Evolutionary conservation across 345 rosid genomes (phyloP), one percentile per base, ranked within the genome.

Genomic region (Salix exigua): DNA sequence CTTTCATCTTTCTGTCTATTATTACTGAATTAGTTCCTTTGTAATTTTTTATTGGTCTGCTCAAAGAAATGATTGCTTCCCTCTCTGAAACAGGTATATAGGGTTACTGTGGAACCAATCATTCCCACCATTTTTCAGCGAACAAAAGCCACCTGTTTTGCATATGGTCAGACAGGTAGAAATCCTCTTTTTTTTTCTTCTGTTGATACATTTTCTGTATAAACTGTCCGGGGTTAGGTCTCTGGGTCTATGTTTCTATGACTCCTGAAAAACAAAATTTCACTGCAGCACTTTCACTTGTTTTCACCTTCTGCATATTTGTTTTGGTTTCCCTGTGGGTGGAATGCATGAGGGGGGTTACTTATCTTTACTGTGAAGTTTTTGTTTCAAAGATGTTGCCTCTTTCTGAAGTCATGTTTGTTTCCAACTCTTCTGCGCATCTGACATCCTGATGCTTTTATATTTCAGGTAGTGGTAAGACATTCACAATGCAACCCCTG

Each of bases 111-210:
- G 66, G 93, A 91, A 86, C 99, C 99, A 53, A 92, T 96, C 74
- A 92, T 96, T 73, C 99, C 99, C 69, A 88, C 74, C 68, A 92
- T 96, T 70, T 96, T 96, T 83, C 93, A 90, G 83, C 87, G 95
- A 82, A 94, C 96, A 75, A 96, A 96, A 85, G 99, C 99, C 72
- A 96, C 99, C 10, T 96, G 99, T 91, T 96, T 96, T 88, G 99
- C 99, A 21, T 96, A 96, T 88, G 99, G 98, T 77, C 99, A 96
- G 85, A 96, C 99, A 92, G 99, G 99, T 96, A 63, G 14, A 63
- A 16, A 25, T 73, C 40, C 38, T 37, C 1, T n/a, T 30, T 23
- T n/a, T 8, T 3, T n/a, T 58, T n/a, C 3, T 58, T 58, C n/a
- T 8, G 2, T 18, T 6, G 58, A 18, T 51, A 19, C 23, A 51